A percentile compares a stretch with the other conserved stretches of the same genome.
Evolutionary conservation across 2,329 filamentous ascomycete species (phyloP).

Genomic region (Penicillium olsonii): DNA sequence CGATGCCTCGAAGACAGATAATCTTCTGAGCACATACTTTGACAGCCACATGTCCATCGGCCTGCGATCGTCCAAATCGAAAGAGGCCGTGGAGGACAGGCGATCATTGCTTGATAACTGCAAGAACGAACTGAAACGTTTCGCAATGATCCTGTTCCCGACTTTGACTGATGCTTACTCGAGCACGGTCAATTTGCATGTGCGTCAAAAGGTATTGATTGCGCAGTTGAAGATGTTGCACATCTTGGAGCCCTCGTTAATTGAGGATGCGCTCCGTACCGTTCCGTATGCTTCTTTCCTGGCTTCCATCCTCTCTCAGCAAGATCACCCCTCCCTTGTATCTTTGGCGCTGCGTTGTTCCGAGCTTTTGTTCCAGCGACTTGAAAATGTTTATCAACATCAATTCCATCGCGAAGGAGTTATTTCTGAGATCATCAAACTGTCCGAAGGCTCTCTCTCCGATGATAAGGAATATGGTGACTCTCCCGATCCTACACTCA

Average conservation of each 20-base stretch:
- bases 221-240: conserved; percentile 99
- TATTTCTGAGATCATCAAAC: conserved; percentile 82
- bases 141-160: conserved; percentile 88
- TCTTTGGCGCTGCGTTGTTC: conserved; percentile 86
- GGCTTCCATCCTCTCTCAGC: conserved; percentile 90
- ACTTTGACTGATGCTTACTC: conserved; percentile 96
- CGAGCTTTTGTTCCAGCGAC: conserved; percentile 78
- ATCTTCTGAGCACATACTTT: conserved; percentile 47
- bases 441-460: conserved; percentile 57
- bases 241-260: conserved; percentile 81
- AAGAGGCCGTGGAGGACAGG: conserved; percentile 71
- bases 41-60: conserved; percentile 47
- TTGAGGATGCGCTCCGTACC: conserved; percentile 79
- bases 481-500: neutral
- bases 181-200: conserved; percentile 92
- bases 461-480: conserved; percentile 22
- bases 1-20: conserved; percentile 53
- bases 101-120: conserved; percentile 80
- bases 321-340: conserved; percentile 86
- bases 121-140: conserved; percentile 82
- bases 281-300: conserved; percentile 96
- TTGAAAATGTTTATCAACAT: conserved; percentile 87
- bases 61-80: conserved; percentile 38
- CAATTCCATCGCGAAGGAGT: conserved; percentile 98
- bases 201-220: conserved; percentile 90